Evolutionary conservation across 805 yeast genomes (phyloP), one percentile per base, ranked within the genome.

Genomic region (Wickerhamiella sorbophila): DNA sequence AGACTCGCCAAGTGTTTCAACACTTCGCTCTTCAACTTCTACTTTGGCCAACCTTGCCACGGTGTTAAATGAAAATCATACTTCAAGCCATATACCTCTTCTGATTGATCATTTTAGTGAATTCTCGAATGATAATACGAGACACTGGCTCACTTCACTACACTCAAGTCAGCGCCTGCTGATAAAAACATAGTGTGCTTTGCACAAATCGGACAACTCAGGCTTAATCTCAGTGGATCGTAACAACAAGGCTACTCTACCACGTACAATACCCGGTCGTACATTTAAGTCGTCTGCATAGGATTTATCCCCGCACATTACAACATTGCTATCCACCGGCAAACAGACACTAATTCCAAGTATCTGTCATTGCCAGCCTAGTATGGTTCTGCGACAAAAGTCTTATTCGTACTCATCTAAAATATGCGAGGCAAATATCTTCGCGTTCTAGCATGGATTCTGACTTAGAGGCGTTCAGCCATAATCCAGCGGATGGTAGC

Each of bases 231-330:
- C 69, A 64, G 69, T 66, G 65, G 70, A 65, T 66, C 70, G 71
- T 64, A 66, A 64, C 69, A 64, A 65, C 70, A 66, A 64, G 71
- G 70, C 70, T 65, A 65, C 70, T 66, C 70, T 64, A 62, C 70
- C 65, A 66, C 69, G 61, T 61, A 61, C 65, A 63, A 62, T 61
- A 63, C 67, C 62, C 64, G 63, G 67, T 62, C 63, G 66, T 60
- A 62, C 65, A 61, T 57, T 57, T 61, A 62, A 64, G 67, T 64
- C 65, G 66, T 62, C 52, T 63, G 65, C 68, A 59, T 61, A 62
- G 64, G 69, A 65, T 65, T 63, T 62, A 61, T 61, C 66, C 66
- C 58, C 66, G 29, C 29, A 24, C 29, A 24, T 24, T 24, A 24
- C 29, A 24, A 24, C 64, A 63, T 63, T 63, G 66, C 65, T 54